These are phyloP conservation scores for Talaromyces liani DNA, from an alignment of 495 filamentous ascomycete species.

Conservation along the genomic window DNA sequence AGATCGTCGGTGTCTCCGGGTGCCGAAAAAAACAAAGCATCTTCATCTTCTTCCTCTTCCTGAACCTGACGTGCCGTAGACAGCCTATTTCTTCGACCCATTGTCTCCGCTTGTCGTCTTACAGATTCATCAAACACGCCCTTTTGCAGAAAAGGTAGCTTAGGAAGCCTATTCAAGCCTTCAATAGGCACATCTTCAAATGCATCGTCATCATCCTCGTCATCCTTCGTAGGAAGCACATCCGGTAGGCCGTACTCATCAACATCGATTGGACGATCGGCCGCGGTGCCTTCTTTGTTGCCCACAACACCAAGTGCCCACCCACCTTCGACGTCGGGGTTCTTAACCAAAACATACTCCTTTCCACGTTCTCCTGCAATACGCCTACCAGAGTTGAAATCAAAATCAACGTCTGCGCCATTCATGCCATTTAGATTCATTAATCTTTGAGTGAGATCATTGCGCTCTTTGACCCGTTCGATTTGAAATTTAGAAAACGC, in stretches of 20 bases:
- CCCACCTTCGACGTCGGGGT: constrained; percentile 90
- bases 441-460: constrained; percentile 88
- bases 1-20: constrained; percentile 31
- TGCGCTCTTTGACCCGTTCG: constrained; percentile 82
- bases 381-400: constrained; percentile 51
- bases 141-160: constrained; percentile 35
- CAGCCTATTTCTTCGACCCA: constrained; percentile 27
- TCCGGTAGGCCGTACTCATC: constrained; percentile 55
- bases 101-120: constrained; percentile 26
- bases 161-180: constrained; percentile 84
- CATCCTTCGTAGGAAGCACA: constrained; percentile 41
- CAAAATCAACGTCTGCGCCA: constrained; percentile 57
- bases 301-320: constrained; percentile 93
- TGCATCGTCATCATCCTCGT: constrained; percentile 54
- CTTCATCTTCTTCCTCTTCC: constrained; percentile 18
- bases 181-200: constrained; percentile 97
- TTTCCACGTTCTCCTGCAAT: constrained; percentile 85
- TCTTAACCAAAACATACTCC: constrained; percentile 94
- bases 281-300: constrained; percentile 65
- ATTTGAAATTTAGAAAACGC: constrained; percentile 95
- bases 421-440: constrained; percentile 95
- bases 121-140: constrained; percentile 34
- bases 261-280: constrained; percentile 82
- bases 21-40: constrained; percentile 62
- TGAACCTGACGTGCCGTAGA: constrained; percentile 11